Base-by-base conservation (phyloP, 2,329 filamentous ascomycete species). In the Pseudonectria foliicola region DNA sequence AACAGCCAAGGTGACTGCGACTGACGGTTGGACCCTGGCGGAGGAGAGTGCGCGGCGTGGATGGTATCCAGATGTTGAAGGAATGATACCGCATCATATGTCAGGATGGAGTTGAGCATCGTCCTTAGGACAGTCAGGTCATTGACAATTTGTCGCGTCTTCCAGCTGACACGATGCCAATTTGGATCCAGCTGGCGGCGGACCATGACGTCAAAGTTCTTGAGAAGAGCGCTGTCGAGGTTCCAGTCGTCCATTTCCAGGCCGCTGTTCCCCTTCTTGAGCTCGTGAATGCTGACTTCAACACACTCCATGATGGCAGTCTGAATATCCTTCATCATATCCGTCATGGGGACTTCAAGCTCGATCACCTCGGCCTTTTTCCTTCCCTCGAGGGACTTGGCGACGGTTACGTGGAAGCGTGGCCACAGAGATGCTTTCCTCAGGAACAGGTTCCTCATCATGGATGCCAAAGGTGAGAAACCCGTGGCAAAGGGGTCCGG, bases 181-280 rank as follows among this genome's bases (percentile, higher is more conserved):
- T 96, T 89, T 4, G 90, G 89, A 54, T 96, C 89, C 13, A 98
- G 68, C 59, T 98, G 92, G 38, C 89, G 76, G 42, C 90, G 76
- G 33, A 98, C 80, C 36, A 89, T 82, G 40, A 85, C 70, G 57
- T 96, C 92, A 57, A 98, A 98, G 52, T 88, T 94, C 54, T 83
- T 85, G 46, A 95, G 83, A 41, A 96, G 64, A 25, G 90, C 90
- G 54, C 85, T 95, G 59, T 96, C 90, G 13, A 95, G 70, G 32
- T 87, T 95, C 90, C 90, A 96, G 53, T 95, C 89, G 40, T 93
- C 89, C 79, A 96, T 89, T 49, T 96, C 90, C 6, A 98, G 68
- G 3, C 88, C 89, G 1, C 80, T 75, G 53, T 95, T 96, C 13
- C 79, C 77, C 63, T 94, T 96, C 57, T 90, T 93, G 28, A 98